Percentiles rank a stretch among this genome's conserved stretches.
Conservation (phyloP, 352 stramenopile genomes). For the Pythium utonaiense region DNA sequence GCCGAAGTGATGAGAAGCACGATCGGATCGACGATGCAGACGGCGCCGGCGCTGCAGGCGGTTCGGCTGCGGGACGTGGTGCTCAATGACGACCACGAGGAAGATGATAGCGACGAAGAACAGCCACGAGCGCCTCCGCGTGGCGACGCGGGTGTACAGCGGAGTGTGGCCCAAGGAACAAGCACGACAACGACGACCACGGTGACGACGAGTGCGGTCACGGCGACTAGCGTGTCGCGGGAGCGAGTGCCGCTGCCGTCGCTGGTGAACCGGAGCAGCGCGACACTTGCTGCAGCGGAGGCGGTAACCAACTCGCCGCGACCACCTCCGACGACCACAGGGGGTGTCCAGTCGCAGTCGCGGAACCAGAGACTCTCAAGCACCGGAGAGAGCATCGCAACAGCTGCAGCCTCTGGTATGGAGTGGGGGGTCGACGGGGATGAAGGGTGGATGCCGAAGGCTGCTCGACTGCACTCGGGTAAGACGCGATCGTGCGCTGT, state of each 20-base stretch:
- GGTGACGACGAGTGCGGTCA: not conserved
- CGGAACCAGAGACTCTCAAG: conserved; percentile 20
- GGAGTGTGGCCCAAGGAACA: not conserved
- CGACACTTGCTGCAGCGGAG: conserved; percentile 1
- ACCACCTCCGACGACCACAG: not conserved
- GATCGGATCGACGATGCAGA: not conserved
- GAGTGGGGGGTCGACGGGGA: conserved; percentile 36
- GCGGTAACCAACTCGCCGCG: conserved; percentile 3
- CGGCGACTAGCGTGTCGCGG: not conserved
- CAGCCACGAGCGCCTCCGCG: not conserved
- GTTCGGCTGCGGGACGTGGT: conserved; percentile 10
- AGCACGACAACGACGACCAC: not conserved
- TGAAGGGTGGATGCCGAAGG: conserved; percentile 85
- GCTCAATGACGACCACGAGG: conserved; percentile 18
- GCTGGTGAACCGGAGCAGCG: conserved; percentile 9
- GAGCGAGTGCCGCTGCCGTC: conserved; percentile 1
- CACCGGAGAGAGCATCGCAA: not conserved
- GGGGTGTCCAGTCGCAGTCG: not conserved
- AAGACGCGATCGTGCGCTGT: conserved; percentile 70
- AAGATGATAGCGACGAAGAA: conserved; percentile 17
- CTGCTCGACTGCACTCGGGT: conserved; percentile 70
- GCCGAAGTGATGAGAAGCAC: conserved; percentile 1
- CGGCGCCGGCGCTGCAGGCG: not conserved
- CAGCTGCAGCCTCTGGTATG: not conserved
- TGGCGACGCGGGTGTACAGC: not conserved